Evolutionary conservation across 2,329 filamentous ascomycete genomes (phyloP).

Genomic region (Aspergillus floridensis): DNA sequence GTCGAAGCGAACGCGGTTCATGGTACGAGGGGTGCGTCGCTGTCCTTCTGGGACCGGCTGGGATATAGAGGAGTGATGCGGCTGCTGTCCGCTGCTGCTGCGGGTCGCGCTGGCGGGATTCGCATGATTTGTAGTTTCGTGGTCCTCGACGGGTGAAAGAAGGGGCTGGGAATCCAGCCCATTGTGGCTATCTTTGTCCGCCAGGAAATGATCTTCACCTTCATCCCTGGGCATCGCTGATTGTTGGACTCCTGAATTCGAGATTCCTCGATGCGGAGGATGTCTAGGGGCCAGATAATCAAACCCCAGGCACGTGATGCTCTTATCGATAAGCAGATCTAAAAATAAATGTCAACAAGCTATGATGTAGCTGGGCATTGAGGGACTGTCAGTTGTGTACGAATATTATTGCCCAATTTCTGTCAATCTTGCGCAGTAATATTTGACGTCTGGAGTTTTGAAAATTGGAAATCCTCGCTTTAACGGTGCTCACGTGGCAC

Average conservation of each 20-base stretch:
- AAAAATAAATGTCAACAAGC: conserved; percentile 9
- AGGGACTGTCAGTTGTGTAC: no score
- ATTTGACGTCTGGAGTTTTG: no score
- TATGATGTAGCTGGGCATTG: background rate
- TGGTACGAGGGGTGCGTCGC: conserved; percentile 56
- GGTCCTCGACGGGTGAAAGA: conserved; percentile 31
- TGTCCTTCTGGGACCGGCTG: conserved; percentile 40
- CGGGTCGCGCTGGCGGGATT: conserved; percentile 21
- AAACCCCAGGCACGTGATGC: conserved; percentile 17
- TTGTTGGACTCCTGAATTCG: conserved; percentile 23
- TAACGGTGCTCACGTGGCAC: background rate
- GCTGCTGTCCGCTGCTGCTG: conserved; percentile 12
- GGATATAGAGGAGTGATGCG: conserved; percentile 44
- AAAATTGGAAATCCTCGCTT: background rate
- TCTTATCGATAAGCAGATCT: conserved; percentile 24
- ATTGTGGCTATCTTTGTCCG: conserved; percentile 29
- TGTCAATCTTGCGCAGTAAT: no score
- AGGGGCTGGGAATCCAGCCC: conserved; percentile 35
- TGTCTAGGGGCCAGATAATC: conserved; percentile 26
- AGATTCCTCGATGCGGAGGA: conserved; percentile 10
- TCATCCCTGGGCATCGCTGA: conserved; percentile 45
- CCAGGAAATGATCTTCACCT: conserved; percentile 32
- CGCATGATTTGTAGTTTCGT: conserved; percentile 28
- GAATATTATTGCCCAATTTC: no score
- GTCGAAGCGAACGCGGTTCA: conserved; percentile 75